Evolutionary conservation across 1,284 basidiomycete genomes (phyloP).

Genomic region (Naganishia liquefaciens): DNA sequence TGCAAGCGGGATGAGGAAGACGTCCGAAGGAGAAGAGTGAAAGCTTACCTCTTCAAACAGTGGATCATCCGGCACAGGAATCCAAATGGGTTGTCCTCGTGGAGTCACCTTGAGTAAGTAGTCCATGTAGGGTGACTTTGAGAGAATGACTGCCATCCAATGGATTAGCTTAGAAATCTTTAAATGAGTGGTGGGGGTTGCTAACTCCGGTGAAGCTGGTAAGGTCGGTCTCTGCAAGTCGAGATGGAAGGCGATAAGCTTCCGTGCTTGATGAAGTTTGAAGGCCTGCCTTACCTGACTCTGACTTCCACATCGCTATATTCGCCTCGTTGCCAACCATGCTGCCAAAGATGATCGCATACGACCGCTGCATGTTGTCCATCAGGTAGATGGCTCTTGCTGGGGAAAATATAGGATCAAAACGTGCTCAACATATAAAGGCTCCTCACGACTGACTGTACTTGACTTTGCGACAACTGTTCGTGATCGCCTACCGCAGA

Average conservation of each 20-base stretch:
- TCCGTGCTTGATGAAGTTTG: neutral
- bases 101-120: slow-evolving; percentile 67
- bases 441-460: slow-evolving; percentile 9
- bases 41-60: slow-evolving; percentile 74
- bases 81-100: slow-evolving; percentile 69
- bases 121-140: slow-evolving; percentile 78
- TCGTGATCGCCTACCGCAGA: neutral
- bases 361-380: slow-evolving; percentile 20
- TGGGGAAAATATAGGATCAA: neutral
- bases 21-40: neutral
- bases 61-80: slow-evolving; percentile 72
- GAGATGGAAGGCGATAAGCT: neutral
- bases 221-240: slow-evolving; percentile 28
- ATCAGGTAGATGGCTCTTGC: slow-evolving; percentile 36
- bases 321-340: slow-evolving; percentile 28
- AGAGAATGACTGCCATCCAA: slow-evolving; percentile 67
- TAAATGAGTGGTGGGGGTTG: slow-evolving; percentile 5
- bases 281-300: slow-evolving; percentile 14
- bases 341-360: slow-evolving; percentile 30
- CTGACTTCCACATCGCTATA: slow-evolving; percentile 31
- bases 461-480: neutral
- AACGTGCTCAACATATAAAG: neutral
- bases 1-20: neutral
- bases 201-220: slow-evolving; percentile 50
- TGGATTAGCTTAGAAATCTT: neutral